Conservation (phyloP, 129 eudicot species). For the Helichrysum umbraculigerum region DNA sequence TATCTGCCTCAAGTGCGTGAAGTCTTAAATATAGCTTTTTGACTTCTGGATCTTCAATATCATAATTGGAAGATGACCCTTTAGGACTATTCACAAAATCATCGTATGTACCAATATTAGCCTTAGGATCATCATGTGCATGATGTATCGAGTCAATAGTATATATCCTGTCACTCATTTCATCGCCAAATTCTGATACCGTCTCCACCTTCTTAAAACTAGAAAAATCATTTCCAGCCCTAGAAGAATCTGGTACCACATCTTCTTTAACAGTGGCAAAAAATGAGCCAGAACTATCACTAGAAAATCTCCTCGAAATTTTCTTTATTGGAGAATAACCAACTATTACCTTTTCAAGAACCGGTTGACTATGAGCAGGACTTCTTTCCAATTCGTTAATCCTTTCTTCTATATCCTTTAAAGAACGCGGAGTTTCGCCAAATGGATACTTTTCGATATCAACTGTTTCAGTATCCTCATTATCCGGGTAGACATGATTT, state of each 20-base stretch:
- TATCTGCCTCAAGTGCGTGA: constrained; percentile 96
- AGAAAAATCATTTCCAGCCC: constrained; percentile 29
- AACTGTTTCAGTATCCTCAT: constrained; percentile 43
- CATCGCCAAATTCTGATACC: constrained; percentile 77
- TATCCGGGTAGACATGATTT: constrained; percentile 47
- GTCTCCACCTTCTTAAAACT: constrained; percentile 55
- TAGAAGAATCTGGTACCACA: constrained; percentile 4
- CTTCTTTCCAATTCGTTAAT: constrained; percentile 67
- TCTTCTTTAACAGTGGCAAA: constrained; percentile 55
- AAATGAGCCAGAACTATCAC: constrained; percentile 46
- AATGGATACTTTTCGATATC: constrained; percentile 81
- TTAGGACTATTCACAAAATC: constrained; percentile 59
- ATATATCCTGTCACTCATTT: constrained; percentile 75
- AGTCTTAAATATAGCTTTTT: constrained; percentile 76
- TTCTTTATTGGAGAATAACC: constrained; percentile 74
- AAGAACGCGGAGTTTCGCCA: constrained; percentile 74
- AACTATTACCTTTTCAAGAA: constrained; percentile 76
- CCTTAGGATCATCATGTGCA: constrained; percentile 53
- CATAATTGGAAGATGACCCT: constrained; percentile 45
- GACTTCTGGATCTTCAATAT: constrained; percentile 64
- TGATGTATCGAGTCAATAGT: constrained; percentile 75
- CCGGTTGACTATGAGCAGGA: constrained; percentile 58
- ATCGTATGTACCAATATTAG: constrained; percentile 46
- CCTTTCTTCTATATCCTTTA: constrained; percentile 72
- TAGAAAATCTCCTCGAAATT: constrained; percentile 59